Base-by-base conservation (phyloP, 129 eudicot species). In the Centrapalus pauciflorus region DNA sequence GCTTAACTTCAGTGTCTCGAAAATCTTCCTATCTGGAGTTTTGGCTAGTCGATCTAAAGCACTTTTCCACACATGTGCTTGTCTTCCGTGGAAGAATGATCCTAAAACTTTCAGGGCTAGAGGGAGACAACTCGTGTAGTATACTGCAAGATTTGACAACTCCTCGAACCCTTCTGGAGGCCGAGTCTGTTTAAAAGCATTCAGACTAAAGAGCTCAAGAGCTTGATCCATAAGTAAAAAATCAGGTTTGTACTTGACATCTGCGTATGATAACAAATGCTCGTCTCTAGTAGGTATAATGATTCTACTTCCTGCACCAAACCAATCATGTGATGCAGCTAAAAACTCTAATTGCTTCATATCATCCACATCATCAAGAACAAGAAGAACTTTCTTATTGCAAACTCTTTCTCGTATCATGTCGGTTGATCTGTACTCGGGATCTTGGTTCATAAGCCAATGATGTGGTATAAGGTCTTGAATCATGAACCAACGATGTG, bases 361-460 rank as follows among this genome's bases (percentile, higher is more conserved):
- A 23, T 61, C 13, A 61, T 61, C 67, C 51, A 61, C 67, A 11
- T 61, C 67, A 35, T 61, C 67, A 17, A 61, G 67, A 61, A 61
- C 67, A 35, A 61, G 16, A 19, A 61, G 50, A 61, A 61, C 63
- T 51, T 20, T 67, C 55, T 69, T 55, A 12, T 23, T 30, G 33
- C 51, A 7, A 4, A 67, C 17, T 45, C 51, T 67, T 11, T 0
- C 21, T 10, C n/a, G 13, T 8, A 11, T 45, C 37, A 25, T 13
- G n/a, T 21, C 26, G 7, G 17, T 30, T 49, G n/a, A n/a, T n/a
- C 62, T 41, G 3, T 10, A 25, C 0, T 45, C 24, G 1, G 24
- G 52, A 45, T 45, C 52, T 0, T n/a, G n/a, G n/a, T n/a, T n/a
- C n/a, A n/a, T n/a, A n/a, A n/a, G n/a, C n/a, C n/a, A n/a, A n/a